Base-by-base conservation (phyloP, 768 basidiomycete species). In the Suillus paluster region DNA sequence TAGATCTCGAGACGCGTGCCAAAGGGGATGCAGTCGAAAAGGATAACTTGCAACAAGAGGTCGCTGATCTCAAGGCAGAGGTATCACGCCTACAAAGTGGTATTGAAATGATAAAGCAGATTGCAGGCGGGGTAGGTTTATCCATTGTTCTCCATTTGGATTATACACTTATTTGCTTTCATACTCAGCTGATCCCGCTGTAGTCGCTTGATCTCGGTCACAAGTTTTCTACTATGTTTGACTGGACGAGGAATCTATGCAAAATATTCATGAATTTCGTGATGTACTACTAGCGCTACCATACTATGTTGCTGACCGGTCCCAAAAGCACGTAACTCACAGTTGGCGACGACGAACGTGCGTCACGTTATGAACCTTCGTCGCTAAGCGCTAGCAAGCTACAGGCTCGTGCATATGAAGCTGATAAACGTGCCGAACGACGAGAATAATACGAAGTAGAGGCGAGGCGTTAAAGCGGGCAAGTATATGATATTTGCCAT, bases 51-150 rank as follows among this genome's bases (percentile, higher is more conserved):
- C 21, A 10, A 7, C 57, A 57, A 30, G 52, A 58, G 33, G 23
- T 50, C 15, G 23, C 15, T 11, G 23, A 56, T 4, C 50, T 58
- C 10, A 55, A 56, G 9, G 34, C 25, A 12, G 34, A 55, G 11
- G 42, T 58, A n/a, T 33, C 52, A 33, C 42, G 50, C 21, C 17
- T 58, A 25, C 42, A 58, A 30, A 25, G 19, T 17, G 57, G 45
- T 21, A 27, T 58, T 15, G 45, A 58, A 57, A 27, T 56, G 11
- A 33, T 58, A 11, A 58, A 23, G 6, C 54, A 5, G 6, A 12
- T 55, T 11, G 39, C 39, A n/a, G 23, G 34, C 5, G 21, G 21
- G 12, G 57, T 58, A 58, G 9, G 57, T 15, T 27, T 36, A 15
- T 36, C 21, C 12, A 15, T 56, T 17, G 19, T 11, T 33, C 5